Evolutionary conservation across 2,329 filamentous ascomycete genomes (phyloP), one percentile per base, ranked within the genome.

Genomic region (Sphaerulina populicola): DNA sequence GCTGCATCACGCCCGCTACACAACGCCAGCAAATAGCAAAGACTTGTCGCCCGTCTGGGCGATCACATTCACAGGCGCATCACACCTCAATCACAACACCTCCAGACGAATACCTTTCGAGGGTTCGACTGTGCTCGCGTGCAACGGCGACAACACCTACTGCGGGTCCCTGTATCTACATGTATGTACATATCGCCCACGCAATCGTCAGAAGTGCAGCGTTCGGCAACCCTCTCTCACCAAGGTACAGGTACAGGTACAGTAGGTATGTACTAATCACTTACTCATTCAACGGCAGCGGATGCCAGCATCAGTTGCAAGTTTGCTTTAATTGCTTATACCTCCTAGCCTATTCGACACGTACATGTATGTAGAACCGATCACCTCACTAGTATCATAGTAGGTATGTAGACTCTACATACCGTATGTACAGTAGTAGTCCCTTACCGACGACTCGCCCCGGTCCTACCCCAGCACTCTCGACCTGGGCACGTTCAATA

Each of bases 1-100:
- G 52, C 47, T 47, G 30, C 47, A 38, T 42, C 9, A 31, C 39
- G 18, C 44, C 15, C 43, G 49, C 51, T 7, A 45, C 42, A 42
- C 27, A 38, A 23, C 33, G 35, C 33, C 31, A 51, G 30, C 41
- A 39, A 38, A 51, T 40, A 51, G 48, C 38, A 18, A 40, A 18
- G 9, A 23, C 38, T 40, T 23, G n/a, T 12, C 2, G 31, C 5
- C 31, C 39, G 14, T 39, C 11, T 12, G 15, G 15, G 37, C 37
- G 12, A 39, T 39, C 37, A 15, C 37, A 39, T 21, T 39, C 37
- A 15, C 37, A 39, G 37, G 39, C 27, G 41, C 23, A 44, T 14
- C 41, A 44, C 41, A 44, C 15, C 15, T 14, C 27, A 3, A 31
- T 31, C 29, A 44, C 31, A 36, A 33, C 29, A 35, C 29, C 42